Base-by-base conservation (phyloP, 2,329 filamentous ascomycete species). In the Nigrospora osmanthi region DNA sequence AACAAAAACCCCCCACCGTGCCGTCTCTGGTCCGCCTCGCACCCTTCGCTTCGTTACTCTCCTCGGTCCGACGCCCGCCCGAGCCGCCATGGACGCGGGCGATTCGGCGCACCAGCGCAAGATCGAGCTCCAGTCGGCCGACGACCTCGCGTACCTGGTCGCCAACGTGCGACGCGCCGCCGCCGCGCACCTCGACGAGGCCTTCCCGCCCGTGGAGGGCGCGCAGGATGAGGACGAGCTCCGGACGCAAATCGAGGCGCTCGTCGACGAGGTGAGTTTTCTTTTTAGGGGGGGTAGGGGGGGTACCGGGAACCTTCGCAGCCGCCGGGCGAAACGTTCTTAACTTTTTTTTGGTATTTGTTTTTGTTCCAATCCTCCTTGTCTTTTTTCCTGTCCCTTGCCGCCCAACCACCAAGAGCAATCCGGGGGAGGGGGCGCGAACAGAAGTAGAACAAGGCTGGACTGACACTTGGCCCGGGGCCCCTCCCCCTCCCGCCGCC, bases 71-170 rank as follows among this genome's bases (percentile, higher is more conserved):
- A 28, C 23, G 23, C 23, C 23, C 7, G 23, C 23, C 23, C 23
- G 23, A 28, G 23, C 7, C 23, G 23, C 23, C 19, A 57, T 57
- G 53, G 54, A 57, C 35, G 51, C 53, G 11, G 47, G 54, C 14
- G 56, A 54, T 15, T 52, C 53, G 14, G 48, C 55, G 19, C 54
- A 47, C 37, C 80, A 89, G 64, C 82, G 87, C 61, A 85, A 82
- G 67, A 85, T 91, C 62, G 87, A 90, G 67, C 79, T 91, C 42
- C 86, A 90, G 67, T 76, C 78, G n/a, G 78, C 81, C 36, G 80
- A 84, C 40, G 87, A 91, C 65, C 73, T 90, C 32, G 67, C 75
- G 45, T 87, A 83, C 64, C 76, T 91, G 28, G 74, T 86, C 54
- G 67, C 74, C 52, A 87, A 87, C 58, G 78, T 87, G 50, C 80